A percentile compares a stretch with the other conserved stretches of the same genome.
Conservation (phyloP, 192 early-diverging fungal species). For the Coemansia brasiliensis region DNA sequence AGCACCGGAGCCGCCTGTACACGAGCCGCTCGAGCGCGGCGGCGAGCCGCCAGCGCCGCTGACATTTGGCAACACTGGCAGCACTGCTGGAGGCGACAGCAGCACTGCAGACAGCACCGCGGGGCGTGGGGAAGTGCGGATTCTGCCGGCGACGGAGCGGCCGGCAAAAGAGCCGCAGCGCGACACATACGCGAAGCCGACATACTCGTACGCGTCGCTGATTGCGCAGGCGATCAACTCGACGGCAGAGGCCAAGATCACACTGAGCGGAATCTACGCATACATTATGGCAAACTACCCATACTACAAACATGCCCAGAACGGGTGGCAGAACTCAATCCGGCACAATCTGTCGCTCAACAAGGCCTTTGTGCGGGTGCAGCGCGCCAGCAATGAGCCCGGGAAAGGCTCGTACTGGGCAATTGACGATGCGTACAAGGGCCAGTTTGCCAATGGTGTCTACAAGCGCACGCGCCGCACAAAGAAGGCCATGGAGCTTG, state of each 20-base stretch:
- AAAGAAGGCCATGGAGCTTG: constrained; percentile 53
- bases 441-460: constrained; percentile 69
- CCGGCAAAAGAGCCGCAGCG: constrained; percentile 3
- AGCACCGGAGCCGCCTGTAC: neutral
- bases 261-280: constrained; percentile 87
- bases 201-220: constrained; percentile 84
- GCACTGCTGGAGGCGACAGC: constrained; percentile 4
- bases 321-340: constrained; percentile 97
- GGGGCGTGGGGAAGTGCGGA: constrained; percentile 23
- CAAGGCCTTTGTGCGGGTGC: constrained; percentile 88
- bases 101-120: neutral
- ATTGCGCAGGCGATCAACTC: constrained; percentile 91
- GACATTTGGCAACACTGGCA: constrained; percentile 24
- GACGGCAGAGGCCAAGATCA: constrained; percentile 66
- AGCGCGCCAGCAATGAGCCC: constrained; percentile 78
- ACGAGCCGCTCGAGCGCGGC: neutral
- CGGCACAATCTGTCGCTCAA: constrained; percentile 96
- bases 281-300: constrained; percentile 81
- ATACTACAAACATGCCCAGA: constrained; percentile 81
- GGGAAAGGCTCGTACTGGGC: constrained; percentile 97
- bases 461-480: constrained; percentile 66
- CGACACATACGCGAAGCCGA: constrained; percentile 61
- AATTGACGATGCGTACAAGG: constrained; percentile 70
- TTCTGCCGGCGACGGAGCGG: constrained; percentile 43
- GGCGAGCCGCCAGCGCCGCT: constrained; percentile 34